Base-by-base conservation (phyloP, 768 basidiomycete species). In the Boletus reticuloceps region DNA sequence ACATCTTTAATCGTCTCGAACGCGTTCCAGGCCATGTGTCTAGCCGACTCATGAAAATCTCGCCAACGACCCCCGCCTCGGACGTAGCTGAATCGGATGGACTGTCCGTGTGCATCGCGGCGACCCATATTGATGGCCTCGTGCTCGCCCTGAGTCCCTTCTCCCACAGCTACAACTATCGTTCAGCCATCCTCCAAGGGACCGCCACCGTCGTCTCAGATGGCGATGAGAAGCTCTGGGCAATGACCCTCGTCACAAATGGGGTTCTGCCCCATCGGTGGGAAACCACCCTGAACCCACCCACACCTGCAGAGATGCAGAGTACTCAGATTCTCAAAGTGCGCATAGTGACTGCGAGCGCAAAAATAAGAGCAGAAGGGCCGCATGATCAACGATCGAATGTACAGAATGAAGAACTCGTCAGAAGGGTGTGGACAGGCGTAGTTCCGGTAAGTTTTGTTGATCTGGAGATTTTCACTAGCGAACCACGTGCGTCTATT, bases 31-130 rank as follows among this genome's bases (percentile, higher is more conserved):
- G 65, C 7, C 53, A 66, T 42, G 31, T 49, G 4, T 68, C 65
- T 13, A 66, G 66, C 25, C 62, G 65, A 27, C 66, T 66, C 20
- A 68, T 68, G 65, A 66, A 68, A 53, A 51, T 68, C 40, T 47
- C 64, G 0, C 12, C 56, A 4, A 11, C 43, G 10, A 11, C 41
- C 3, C 50, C 53, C 31, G 17, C 37, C 5, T 44, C 20, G 11
- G 38, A 40, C 22, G 19, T 22, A 27, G 25, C 3, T 2, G 59
- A 51, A 37, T 41, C 44, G 2, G 49, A 59, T 4, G 60, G 52
- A 20, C 52, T 66, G 11, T 41, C 45, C n/a, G 47, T 66, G 10
- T 67, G 63, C 58, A 43, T 66, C 29, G 65, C 65, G 22, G 65
- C 66, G 19, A 66, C 66, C 17, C 58, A 65, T 6, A 48, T 66